These are phyloP conservation scores for Leccinum holopus DNA, from an alignment of 1,284 basidiomycete genomes.

Conservation along the genomic window DNA sequence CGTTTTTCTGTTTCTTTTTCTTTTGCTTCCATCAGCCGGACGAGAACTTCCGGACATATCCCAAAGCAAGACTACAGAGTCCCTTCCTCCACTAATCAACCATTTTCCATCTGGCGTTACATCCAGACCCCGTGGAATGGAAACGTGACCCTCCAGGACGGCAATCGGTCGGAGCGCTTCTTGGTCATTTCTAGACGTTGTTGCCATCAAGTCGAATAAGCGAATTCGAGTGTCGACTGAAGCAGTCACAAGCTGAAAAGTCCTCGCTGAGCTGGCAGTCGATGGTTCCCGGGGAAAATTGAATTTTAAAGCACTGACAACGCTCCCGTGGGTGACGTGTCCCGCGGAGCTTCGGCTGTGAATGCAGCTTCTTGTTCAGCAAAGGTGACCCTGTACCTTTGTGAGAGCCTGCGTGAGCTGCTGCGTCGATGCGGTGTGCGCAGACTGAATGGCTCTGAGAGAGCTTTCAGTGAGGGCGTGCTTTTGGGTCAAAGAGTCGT, in stretches of 20 bases:
- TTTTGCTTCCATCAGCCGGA: slow-evolving; percentile 24
- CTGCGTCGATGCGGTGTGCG: no score
- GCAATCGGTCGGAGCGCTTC: slow-evolving; percentile 68
- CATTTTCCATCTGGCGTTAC: slow-evolving; percentile 83
- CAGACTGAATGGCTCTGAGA: no score
- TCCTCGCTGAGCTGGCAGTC: slow-evolving; percentile 45
- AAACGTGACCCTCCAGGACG: slow-evolving; percentile 88
- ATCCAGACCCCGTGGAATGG: slow-evolving; percentile 85
- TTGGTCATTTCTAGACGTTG: slow-evolving; percentile 52
- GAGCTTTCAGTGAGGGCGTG: no score
- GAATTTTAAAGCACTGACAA: slow-evolving; percentile 88
- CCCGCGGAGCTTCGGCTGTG: slow-evolving; percentile 50
- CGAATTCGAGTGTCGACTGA: slow-evolving; percentile 87
- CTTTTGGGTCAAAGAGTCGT: no score
- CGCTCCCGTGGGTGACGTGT: slow-evolving; percentile 94
- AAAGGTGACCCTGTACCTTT: no score
- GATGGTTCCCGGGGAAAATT: slow-evolving; percentile 65
- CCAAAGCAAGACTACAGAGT: slow-evolving; percentile 91
- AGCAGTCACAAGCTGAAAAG: slow-evolving; percentile 85
- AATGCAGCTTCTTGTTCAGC: no score
- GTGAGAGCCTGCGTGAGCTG: no score
- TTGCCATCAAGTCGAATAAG: slow-evolving; percentile 82
- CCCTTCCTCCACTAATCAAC: slow-evolving; percentile 86
- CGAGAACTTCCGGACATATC: slow-evolving; percentile 41
- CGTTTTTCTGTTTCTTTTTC: slow-evolving; percentile 57